phyloP scores from a whole-genome alignment of 768 basidiomycete genomes.

The Boletus huronensis region DNA sequence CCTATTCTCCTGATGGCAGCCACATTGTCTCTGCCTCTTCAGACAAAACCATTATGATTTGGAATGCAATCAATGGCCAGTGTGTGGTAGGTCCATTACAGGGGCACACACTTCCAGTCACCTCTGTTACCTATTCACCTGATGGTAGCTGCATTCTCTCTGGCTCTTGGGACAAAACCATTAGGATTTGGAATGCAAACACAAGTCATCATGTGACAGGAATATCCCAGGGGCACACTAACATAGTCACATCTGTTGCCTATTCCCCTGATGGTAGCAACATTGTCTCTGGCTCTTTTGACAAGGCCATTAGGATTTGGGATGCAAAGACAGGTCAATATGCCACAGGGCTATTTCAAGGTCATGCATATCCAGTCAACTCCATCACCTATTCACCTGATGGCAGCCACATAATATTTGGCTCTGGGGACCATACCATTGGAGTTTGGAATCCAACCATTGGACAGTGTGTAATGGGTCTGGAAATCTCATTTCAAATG shows the following conservation, averaged over 20 bases:
- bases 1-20: constrained; percentile 24
- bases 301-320: constrained; percentile 8
- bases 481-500: not conserved
- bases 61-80: constrained; percentile 15
- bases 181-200: constrained; percentile 18
- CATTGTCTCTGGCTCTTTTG: constrained; percentile 12
- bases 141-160: constrained; percentile 15
- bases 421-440: constrained; percentile 1
- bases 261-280: constrained; percentile 16
- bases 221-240: constrained; percentile 3
- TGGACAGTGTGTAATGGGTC: not conserved
- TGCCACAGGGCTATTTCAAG: not conserved
- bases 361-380: not conserved
- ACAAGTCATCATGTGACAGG: not conserved
- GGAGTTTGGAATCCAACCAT: constrained; percentile 7
- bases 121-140: constrained; percentile 14
- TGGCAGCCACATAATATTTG: constrained; percentile 18
- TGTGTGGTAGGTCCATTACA: constrained; percentile 14
- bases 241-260: not conserved
- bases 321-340: constrained; percentile 6
- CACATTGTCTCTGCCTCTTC: constrained; percentile 24
- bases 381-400: constrained; percentile 19
- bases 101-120: constrained; percentile 13
- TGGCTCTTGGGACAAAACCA: constrained; percentile 13
- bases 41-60: constrained; percentile 20